A percentile compares a stretch with the other conserved stretches of the same genome.
phyloP scores from a whole-genome alignment of 2,329 filamentous ascomycete species.

The Penicillium nordicum region DNA sequence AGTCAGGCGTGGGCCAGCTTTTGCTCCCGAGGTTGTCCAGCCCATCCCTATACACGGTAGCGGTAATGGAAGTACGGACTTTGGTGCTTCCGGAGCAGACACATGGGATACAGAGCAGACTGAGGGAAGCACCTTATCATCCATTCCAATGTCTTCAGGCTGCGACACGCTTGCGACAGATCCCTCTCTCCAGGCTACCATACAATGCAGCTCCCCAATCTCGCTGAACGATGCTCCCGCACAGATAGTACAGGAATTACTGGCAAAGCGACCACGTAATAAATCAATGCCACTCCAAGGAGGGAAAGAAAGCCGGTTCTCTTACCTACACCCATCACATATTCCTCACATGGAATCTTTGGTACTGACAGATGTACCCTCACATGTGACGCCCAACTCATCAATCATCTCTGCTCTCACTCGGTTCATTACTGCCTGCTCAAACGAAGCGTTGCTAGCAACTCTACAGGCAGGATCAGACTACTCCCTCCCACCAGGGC shows the following conservation, averaged over 20 bases:
- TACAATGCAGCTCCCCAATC: slow-evolving; percentile 19
- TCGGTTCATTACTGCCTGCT: slow-evolving; percentile 56
- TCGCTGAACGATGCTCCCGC: slow-evolving; percentile 26
- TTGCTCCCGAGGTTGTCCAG: slow-evolving; percentile 48
- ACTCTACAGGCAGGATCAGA: slow-evolving; percentile 53
- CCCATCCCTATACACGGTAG: slow-evolving; percentile 6
- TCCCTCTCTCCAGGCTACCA: slow-evolving; percentile 5
- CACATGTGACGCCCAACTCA: slow-evolving; percentile 40
- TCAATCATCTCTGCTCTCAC: slow-evolving; percentile 46
- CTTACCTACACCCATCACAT: slow-evolving; percentile 53
- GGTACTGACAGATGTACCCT: slow-evolving; percentile 56
- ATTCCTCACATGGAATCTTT: slow-evolving; percentile 54
- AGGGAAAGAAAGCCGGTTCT: slow-evolving; percentile 27
- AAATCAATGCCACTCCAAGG: slow-evolving; percentile 28
- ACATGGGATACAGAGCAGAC: neutral
- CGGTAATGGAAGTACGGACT: neutral
- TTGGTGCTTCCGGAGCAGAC: neutral
- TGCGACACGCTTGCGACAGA: neutral
- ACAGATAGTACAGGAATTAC: slow-evolving; percentile 37
- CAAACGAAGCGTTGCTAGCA: slow-evolving; percentile 54
- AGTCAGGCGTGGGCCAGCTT: slow-evolving; percentile 41
- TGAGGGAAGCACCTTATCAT: slow-evolving; percentile 1
- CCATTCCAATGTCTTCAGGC: slow-evolving; percentile 6
- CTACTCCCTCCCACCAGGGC: slow-evolving; percentile 58
- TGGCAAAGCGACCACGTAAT: slow-evolving; percentile 37